Conservation (phyloP, 2,329 filamentous ascomycete species). For the Fusarium kyushuense region DNA sequence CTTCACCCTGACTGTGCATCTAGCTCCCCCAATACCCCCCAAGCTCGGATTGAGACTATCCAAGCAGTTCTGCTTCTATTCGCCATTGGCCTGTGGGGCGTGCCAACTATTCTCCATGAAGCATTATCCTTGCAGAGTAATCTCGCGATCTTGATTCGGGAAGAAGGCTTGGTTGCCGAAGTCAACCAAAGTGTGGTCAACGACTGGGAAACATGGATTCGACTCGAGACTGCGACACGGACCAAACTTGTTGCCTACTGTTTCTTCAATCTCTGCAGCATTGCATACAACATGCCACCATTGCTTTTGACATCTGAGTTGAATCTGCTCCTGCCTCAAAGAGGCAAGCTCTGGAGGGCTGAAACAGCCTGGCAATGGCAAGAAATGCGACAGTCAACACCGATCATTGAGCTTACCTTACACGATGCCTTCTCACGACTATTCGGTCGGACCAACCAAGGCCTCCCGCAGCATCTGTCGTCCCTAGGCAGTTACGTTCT, state of each 20-base stretch:
- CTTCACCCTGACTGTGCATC: conserved; percentile 7
- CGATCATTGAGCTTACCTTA: conserved; percentile 64
- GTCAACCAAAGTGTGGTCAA: conserved; percentile 58
- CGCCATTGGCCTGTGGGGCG: conserved; percentile 70
- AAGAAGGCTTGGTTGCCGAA: conserved; percentile 66
- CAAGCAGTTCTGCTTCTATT: conserved; percentile 72
- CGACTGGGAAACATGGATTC: conserved; percentile 72
- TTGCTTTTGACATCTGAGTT: conserved; percentile 69
- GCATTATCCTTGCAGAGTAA: conserved; percentile 70
- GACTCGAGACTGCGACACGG: conserved; percentile 66
- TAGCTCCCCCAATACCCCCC: conserved; percentile 69
- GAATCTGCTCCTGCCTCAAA: conserved; percentile 66
- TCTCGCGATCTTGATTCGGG: conserved; percentile 68
- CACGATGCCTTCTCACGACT: conserved; percentile 69
- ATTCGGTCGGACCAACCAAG: conserved; percentile 64
- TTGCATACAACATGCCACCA: conserved; percentile 71
- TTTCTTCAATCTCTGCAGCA: conserved; percentile 73
- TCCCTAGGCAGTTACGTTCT: conserved; percentile 77
- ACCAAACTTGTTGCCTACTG: conserved; percentile 72
- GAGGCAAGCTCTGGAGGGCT: conserved; percentile 68
- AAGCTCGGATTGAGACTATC: conserved; percentile 72
- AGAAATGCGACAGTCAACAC: conserved; percentile 64
- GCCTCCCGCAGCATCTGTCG: conserved; percentile 63
- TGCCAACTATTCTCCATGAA: conserved; percentile 70
- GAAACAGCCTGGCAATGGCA: conserved; percentile 71